Evolutionary conservation across 805 yeast genomes (phyloP).

Genomic region (Barnettozyma pratensis): DNA sequence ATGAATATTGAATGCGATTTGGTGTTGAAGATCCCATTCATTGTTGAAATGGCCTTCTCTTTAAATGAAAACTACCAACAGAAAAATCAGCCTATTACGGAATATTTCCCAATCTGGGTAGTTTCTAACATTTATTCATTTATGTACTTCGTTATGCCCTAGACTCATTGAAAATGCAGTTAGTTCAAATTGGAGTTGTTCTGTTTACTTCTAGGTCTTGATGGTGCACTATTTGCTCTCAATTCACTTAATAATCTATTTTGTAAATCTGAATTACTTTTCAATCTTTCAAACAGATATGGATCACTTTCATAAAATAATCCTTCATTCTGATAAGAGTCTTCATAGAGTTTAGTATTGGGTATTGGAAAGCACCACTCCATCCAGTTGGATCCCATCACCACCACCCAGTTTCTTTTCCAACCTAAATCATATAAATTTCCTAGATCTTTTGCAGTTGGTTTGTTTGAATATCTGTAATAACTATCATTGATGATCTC

Average conservation of each 20-base stretch:
- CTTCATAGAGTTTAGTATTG: constrained; percentile 23
- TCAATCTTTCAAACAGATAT: constrained; percentile 34
- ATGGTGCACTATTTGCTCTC: neutral
- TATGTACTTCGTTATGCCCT: no score
- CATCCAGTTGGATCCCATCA: constrained; percentile 64
- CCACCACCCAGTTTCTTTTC: constrained; percentile 52
- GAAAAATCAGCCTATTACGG: no score
- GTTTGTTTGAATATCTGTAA: constrained; percentile 37
- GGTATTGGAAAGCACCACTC: constrained; percentile 71
- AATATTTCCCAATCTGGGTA: no score
- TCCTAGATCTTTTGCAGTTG: constrained; percentile 40
- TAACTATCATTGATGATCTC: constrained; percentile 29
- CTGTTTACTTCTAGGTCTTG: no score
- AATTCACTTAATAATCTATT: constrained; percentile 24
- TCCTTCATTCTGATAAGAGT: constrained; percentile 37
- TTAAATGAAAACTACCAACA: no score
- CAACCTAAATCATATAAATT: constrained; percentile 77
- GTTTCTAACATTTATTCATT: no score
- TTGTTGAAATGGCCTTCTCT: no score
- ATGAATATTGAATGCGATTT: no score
- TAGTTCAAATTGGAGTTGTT: no score
- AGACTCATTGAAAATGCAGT: no score
- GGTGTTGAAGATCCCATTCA: no score
- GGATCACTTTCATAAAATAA: constrained; percentile 46
- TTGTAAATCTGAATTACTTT: constrained; percentile 39